These are phyloP conservation scores for Agaricus sinodeliciosus DNA, from an alignment of 768 basidiomycete species.

Conservation along the genomic window DNA sequence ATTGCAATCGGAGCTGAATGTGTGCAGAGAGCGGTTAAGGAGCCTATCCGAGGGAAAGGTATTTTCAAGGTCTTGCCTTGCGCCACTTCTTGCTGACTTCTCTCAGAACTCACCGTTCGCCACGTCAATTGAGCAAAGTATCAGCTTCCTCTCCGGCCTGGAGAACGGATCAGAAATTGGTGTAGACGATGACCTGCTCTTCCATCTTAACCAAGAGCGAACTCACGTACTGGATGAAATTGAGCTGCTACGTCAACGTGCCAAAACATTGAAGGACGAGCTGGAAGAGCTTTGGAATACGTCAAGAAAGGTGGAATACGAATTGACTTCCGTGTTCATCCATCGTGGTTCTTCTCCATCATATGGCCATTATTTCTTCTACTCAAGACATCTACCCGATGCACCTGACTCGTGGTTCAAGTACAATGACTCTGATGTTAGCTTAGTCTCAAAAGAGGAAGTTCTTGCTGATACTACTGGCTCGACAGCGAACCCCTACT, in stretches of 20 bases:
- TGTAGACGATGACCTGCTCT: conserved; percentile 55
- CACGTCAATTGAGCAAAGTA: conserved; percentile 47
- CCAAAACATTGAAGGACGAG: conserved; percentile 52
- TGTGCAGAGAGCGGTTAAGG: conserved; percentile 61
- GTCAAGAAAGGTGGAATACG: conserved; percentile 65
- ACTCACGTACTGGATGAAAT: conserved; percentile 48
- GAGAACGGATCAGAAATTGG: conserved; percentile 36
- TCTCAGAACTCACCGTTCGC: conserved; percentile 55
- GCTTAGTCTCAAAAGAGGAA: conserved; percentile 70
- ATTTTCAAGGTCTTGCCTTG: conserved; percentile 5
- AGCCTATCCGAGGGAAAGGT: conserved; percentile 71
- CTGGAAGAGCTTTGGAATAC: conserved; percentile 74
- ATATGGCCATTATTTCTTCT: conserved; percentile 95
- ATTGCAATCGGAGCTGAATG: conserved; percentile 60
- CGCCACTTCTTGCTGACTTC: conserved; percentile 4
- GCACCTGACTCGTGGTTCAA: conserved; percentile 88
- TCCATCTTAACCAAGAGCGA: conserved; percentile 48
- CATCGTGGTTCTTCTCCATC: conserved; percentile 86
- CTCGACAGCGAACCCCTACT: conserved; percentile 83
- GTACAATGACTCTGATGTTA: conserved; percentile 90
- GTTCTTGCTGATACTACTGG: conserved; percentile 89
- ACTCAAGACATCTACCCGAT: conserved; percentile 80
- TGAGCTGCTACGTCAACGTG: conserved; percentile 42
- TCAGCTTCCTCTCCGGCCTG: conserved; percentile 50
- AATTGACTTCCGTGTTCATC: conserved; percentile 91